phyloP scores from a whole-genome alignment of 805 yeast species.

The Kodamaea leandrae region DNA sequence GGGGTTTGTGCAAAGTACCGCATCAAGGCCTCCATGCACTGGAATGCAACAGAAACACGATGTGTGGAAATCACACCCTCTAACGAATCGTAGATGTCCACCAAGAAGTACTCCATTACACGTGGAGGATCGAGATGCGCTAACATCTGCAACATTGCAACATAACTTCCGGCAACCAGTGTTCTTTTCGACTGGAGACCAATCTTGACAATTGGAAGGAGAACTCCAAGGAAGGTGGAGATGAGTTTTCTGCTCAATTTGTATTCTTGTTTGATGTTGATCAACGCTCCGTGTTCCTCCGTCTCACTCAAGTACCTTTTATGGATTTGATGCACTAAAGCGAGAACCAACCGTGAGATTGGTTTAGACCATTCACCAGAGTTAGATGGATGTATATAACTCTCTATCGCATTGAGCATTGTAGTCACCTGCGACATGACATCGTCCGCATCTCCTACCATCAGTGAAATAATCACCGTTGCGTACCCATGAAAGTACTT shows the following conservation, averaged over 20 bases:
- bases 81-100: constrained; percentile 77
- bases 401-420: constrained; percentile 65
- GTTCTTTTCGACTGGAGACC: constrained; percentile 79
- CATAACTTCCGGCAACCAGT: constrained; percentile 53
- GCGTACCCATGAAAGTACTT: constrained; percentile 44
- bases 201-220: constrained; percentile 55
- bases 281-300: constrained; percentile 28
- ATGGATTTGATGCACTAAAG: constrained; percentile 59
- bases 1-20: constrained; percentile 65
- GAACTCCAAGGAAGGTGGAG: constrained; percentile 44
- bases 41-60: constrained; percentile 69
- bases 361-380: constrained; percentile 82
- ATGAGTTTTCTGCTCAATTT: constrained; percentile 37
- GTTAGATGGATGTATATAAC: constrained; percentile 91
- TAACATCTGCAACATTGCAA: constrained; percentile 58
- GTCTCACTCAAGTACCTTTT: constrained; percentile 53
- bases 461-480: constrained; percentile 54
- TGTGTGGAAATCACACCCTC: constrained; percentile 74
- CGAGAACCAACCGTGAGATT: constrained; percentile 62
- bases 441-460: constrained; percentile 52
- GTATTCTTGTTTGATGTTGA: constrained; percentile 25
- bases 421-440: constrained; percentile 52
- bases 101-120: constrained; percentile 52
- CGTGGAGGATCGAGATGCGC: constrained; percentile 58
- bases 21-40: constrained; percentile 61